Percentiles rank a stretch among this genome's conserved stretches.
Evolutionary conservation across 208 protist genomes (phyloP).

Genomic region (Herpetomonas samuelpessoai): DNA sequence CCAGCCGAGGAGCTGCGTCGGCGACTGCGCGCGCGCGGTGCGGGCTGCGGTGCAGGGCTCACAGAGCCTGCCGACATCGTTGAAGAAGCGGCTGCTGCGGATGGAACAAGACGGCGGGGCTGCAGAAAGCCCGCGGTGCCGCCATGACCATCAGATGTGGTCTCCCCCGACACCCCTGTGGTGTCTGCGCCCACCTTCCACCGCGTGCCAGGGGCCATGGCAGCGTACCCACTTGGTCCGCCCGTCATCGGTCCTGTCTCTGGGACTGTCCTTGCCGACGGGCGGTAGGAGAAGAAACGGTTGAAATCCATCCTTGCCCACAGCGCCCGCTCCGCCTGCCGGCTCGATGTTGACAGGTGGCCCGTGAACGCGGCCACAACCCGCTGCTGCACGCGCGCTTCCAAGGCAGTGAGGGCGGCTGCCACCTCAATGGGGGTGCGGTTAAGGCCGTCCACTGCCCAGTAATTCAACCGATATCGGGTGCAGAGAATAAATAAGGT

Average conservation of each 20-base stretch:
- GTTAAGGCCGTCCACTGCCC: constrained; percentile 63
- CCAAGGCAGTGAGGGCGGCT: constrained; percentile 56
- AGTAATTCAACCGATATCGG: constrained; percentile 64
- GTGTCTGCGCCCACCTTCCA: no score
- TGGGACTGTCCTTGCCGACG: background rate
- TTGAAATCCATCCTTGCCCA: constrained; percentile 85
- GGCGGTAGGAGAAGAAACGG: constrained; percentile 50
- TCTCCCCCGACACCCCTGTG: no score
- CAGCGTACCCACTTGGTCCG: no score
- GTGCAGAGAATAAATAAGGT: constrained; percentile 60
- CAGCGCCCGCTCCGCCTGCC: constrained; percentile 53
- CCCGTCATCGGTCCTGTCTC: background rate
- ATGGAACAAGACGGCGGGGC: no score
- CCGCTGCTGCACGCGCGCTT: constrained; percentile 62
- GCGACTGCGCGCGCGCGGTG: background rate
- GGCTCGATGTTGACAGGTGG: constrained; percentile 30
- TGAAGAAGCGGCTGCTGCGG: no score
- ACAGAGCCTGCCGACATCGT: no score
- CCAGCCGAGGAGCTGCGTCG: background rate
- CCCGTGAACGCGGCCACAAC: constrained; percentile 59
- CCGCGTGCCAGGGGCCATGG: no score
- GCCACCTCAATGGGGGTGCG: constrained; percentile 62
- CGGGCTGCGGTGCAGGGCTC: background rate
- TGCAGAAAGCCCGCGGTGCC: no score
- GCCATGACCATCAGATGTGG: no score